These are phyloP conservation scores for Chloropicon primus DNA, from an alignment of 139 green algal species.

Conservation along the genomic window DNA sequence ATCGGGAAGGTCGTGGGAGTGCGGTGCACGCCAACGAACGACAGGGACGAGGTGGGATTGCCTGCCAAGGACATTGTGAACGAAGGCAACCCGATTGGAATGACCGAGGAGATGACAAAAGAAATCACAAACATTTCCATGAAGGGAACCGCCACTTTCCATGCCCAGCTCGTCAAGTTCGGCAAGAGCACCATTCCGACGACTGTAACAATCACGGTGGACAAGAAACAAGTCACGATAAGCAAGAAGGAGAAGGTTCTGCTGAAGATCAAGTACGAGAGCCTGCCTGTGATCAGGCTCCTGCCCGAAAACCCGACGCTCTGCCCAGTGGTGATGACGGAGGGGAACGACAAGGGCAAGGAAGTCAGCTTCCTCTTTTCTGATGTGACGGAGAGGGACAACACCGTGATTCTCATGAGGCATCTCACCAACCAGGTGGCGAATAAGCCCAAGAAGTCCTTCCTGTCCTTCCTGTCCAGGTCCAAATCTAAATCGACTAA, in stretches of 20 bases:
- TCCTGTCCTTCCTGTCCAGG: neutral
- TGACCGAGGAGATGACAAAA: neutral
- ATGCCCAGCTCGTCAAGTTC: neutral
- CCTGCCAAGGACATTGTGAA: neutral
- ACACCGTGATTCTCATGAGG: neutral
- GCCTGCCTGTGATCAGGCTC: too few relatives aligned
- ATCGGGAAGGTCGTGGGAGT: neutral
- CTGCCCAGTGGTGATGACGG: neutral
- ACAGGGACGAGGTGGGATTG: neutral
- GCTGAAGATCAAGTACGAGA: neutral
- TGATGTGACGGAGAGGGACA: neutral
- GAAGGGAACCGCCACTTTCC: neutral
- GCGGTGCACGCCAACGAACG: neutral
- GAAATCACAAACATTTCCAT: neutral
- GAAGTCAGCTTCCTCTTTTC: neutral
- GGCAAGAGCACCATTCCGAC: neutral
- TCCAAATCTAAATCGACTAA: too few relatives aligned
- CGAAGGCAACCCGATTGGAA: neutral
- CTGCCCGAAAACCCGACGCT: too few relatives aligned
- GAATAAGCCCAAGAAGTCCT: neutral
- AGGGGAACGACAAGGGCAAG: neutral
- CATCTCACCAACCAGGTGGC: neutral
- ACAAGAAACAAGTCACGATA: neutral
- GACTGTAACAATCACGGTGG: neutral
- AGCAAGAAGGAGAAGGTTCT: neutral